These are phyloP conservation scores for Opeltia flavorubescens DNA, from an alignment of 495 filamentous ascomycete species.

Conservation along the genomic window DNA sequence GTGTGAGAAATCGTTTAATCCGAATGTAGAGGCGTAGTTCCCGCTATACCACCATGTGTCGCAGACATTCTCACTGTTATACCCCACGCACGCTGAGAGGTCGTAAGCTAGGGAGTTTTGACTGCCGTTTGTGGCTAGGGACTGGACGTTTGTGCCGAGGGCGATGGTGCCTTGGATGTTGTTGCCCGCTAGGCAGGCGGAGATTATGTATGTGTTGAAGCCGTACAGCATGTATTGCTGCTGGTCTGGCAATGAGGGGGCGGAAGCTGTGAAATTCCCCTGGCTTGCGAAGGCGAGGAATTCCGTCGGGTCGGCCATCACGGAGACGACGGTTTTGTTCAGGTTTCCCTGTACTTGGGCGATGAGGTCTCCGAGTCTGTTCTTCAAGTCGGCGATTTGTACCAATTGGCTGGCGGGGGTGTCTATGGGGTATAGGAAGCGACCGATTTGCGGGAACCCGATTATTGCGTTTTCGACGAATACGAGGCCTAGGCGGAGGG, in stretches of 20 bases:
- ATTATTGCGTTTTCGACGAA: conserved; percentile 9
- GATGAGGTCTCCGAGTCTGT: conserved; percentile 5
- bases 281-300: conserved; percentile 11
- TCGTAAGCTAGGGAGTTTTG: conserved; percentile 1
- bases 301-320: conserved; percentile 4
- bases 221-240: conserved; percentile 10
- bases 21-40: conserved; percentile 6
- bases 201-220: conserved; percentile 13
- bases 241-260: conserved; percentile 11
- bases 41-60: conserved; percentile 11
- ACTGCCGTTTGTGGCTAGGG: conserved; percentile 10
- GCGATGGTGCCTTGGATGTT: conserved; percentile 7
- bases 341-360: conserved; percentile 10
- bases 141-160: conserved; percentile 6
- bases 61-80: conserved; percentile 8
- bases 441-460: conserved; percentile 8
- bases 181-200: conserved; percentile 6
- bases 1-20: conserved; percentile 10
- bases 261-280: conserved; percentile 10
- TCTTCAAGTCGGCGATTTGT: conserved; percentile 8
- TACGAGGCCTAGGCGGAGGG: background rate
- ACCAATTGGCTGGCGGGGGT: conserved; percentile 3
- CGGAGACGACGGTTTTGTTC: conserved; percentile 9
- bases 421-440: conserved; percentile 10
- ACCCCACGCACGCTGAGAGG: conserved; percentile 4